Conservation (phyloP, 2,329 filamentous ascomycete species). For the Fusarium sp. region DNA sequence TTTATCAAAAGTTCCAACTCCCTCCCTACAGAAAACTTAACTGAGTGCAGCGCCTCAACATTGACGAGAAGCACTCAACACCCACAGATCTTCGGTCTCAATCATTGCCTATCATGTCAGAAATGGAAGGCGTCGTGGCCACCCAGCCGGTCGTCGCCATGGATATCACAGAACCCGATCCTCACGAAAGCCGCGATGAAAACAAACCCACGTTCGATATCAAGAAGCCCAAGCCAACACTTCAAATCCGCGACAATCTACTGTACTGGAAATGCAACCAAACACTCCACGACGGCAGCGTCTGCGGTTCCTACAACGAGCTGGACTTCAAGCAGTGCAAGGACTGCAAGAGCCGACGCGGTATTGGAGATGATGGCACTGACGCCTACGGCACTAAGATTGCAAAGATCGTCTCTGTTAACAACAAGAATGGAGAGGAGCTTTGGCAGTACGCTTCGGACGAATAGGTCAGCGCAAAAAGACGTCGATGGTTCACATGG, state of each 20-base stretch:
- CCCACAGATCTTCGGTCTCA: not conserved
- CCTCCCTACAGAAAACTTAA: not conserved
- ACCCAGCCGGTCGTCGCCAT: slow-evolving; percentile 3
- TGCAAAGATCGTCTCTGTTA: slow-evolving; percentile 15
- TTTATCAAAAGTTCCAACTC: not conserved
- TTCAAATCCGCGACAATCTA: slow-evolving; percentile 15
- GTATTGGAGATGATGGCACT: slow-evolving; percentile 20
- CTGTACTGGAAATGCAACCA: slow-evolving; percentile 27
- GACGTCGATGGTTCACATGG: not conserved
- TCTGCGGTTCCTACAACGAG: slow-evolving; percentile 13
- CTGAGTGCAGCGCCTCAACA: not conserved
- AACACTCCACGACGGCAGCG: slow-evolving; percentile 9
- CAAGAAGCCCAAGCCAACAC: slow-evolving; percentile 12
- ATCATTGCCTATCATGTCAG: not conserved
- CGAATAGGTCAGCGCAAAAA: not conserved
- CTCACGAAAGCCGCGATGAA: not conserved
- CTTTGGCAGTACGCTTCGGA: slow-evolving; percentile 9
- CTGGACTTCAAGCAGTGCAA: slow-evolving; percentile 20
- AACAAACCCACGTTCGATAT: slow-evolving; percentile 1
- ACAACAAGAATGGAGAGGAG: slow-evolving; percentile 20
- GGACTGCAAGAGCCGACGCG: slow-evolving; percentile 23
- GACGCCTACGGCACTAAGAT: slow-evolving; percentile 22
- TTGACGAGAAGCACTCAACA: not conserved
- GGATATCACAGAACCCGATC: slow-evolving; percentile 1
- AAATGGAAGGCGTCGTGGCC: slow-evolving; percentile 13